Evolutionary conservation across 306 rosid genomes (phyloP).

Genomic region (Vigna unguiculata): DNA sequence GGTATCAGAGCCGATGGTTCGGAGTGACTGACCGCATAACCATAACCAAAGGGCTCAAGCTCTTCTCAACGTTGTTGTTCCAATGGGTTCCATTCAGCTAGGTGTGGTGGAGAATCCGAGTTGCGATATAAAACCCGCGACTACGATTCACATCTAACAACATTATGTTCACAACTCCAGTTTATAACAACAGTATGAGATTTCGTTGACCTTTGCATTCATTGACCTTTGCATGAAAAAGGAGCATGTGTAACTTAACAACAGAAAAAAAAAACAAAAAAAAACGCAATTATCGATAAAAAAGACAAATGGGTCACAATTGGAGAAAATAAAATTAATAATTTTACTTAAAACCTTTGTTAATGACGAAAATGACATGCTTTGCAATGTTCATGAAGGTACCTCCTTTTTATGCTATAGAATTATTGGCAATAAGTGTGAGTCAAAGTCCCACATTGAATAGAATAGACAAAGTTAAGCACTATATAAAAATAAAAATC

Average conservation of each 20-base stretch:
- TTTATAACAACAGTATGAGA: slow-evolving; percentile 55
- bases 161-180: slow-evolving; percentile 76
- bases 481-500: too few species aligned
- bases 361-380: slow-evolving; percentile 33
- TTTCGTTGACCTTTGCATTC: slow-evolving; percentile 81
- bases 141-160: slow-evolving; percentile 68
- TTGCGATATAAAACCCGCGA: slow-evolving; percentile 50
- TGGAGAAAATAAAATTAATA: slow-evolving; percentile 29
- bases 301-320: slow-evolving; percentile 34
- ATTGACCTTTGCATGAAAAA: slow-evolving; percentile 42
- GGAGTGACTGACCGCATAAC: too few species aligned
- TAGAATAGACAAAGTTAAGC: too few species aligned
- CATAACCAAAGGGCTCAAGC: slow-evolving; percentile 69
- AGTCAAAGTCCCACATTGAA: too few species aligned
- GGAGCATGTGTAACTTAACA: background rate
- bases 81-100: slow-evolving; percentile 98
- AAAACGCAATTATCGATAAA: background rate
- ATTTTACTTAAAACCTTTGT: slow-evolving; percentile 39
- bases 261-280: background rate
- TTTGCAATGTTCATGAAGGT: background rate
- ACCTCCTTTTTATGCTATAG: slow-evolving; percentile 47
- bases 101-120: slow-evolving; percentile 68
- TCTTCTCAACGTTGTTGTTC: slow-evolving; percentile 67
- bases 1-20: too few species aligned
- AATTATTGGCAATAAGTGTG: too few species aligned